Evolutionary conservation across 2,329 filamentous ascomycete genomes (phyloP), one percentile per base, ranked within the genome.

Genomic region (Chaetoscypha palmicola): DNA sequence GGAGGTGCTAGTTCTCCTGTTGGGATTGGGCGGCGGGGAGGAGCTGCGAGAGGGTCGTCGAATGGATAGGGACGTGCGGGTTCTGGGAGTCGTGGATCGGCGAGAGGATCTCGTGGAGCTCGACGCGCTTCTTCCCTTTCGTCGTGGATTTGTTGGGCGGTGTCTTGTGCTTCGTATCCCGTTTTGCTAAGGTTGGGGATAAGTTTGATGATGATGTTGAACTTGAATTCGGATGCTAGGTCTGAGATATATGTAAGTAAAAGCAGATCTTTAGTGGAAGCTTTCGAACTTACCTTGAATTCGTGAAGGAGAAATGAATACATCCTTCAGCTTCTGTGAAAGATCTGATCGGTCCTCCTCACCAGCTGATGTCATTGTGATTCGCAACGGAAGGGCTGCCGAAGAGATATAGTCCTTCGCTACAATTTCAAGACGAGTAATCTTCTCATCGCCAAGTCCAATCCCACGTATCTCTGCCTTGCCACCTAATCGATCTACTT

Each of bases 391-490:
- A 2, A 82, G 67, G 4, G 64, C 64, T 0, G 70, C 63, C 0
- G 75, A 68, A 1, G 81, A 83, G 48, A 95, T 70, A 59, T 84
- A 89, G 59, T 97, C 89, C 53, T 80, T 78, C 31, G 78, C 74
- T 2, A 73, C 72, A 43, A 94, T 62, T 52, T 96, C 89, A 58
- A 92, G 81, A 32, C 82, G 80, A 45, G 81, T 74, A 41, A 90
- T 92, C 54, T 79, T 82, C 58, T 96, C 89, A 59, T 90, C 84
- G 20, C 84, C 86, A 12, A 90, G 64, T 1, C 79, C 88, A 31
- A 94, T 71, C 3, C 83, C 90, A 56, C 88, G 79, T 30, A 96
- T 72, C 49, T 95, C 81, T n/a, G 85, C 83, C 60, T 91, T 94
- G 56, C 74, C 74, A 33, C 90, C 89, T 56, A 96, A 74, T 41